A percentile compares a stretch with the other conserved stretches of the same genome.
Evolutionary conservation across 306 rosid species (phyloP).

Genomic region (Citrullus amarus): DNA sequence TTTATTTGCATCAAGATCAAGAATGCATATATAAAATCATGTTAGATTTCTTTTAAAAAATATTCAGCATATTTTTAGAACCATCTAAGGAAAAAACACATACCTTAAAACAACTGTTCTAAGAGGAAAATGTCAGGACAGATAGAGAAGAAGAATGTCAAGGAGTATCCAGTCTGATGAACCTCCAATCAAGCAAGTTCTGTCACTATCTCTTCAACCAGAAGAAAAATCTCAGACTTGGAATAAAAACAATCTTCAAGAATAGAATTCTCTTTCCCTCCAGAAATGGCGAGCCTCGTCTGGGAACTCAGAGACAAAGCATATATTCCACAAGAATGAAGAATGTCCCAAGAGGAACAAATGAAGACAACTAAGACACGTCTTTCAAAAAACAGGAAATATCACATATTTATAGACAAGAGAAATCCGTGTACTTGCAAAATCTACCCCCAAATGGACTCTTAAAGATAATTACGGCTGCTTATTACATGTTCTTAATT

Average conservation of each 20-base stretch:
- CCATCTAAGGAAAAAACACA: background rate
- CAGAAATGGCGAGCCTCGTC: background rate
- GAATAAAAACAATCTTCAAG: background rate
- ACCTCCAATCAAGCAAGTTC: background rate
- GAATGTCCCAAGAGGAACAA: slow-evolving; percentile 2
- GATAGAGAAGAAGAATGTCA: background rate
- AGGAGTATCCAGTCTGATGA: background rate
- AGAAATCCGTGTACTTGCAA: slow-evolving; percentile 15
- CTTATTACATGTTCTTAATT: slow-evolving; percentile 15
- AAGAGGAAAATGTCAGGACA: slow-evolving; percentile 1
- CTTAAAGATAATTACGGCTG: slow-evolving; percentile 16
- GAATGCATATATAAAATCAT: background rate
- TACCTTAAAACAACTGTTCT: background rate
- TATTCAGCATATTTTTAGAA: background rate
- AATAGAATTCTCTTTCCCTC: background rate
- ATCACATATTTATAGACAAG: slow-evolving; percentile 16
- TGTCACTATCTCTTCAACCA: background rate
- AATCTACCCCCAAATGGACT: slow-evolving; percentile 20
- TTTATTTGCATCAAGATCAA: background rate
- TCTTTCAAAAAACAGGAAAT: slow-evolving; percentile 9
- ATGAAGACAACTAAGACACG: slow-evolving; percentile 5
- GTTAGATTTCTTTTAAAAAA: background rate
- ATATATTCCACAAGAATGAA: slow-evolving; percentile 4
- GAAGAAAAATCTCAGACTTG: background rate
- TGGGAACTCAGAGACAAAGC: slow-evolving; percentile 1